Conservation (phyloP, 345 rosid genomes). For the Odontarrhena argentea region DNA sequence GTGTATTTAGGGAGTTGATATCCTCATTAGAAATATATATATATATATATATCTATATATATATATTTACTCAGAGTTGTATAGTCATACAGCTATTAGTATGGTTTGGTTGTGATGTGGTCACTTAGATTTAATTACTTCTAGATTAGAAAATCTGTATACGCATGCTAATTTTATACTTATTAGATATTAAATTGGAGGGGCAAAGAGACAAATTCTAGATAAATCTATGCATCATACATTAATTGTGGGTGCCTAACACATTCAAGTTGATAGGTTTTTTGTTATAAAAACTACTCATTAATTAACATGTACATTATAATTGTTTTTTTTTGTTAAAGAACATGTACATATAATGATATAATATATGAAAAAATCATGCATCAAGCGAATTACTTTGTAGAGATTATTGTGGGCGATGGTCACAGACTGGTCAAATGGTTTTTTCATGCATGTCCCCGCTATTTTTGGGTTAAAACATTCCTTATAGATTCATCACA, state of each 20-base stretch:
- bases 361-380: constrained; percentile 25
- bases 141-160: constrained; percentile 9
- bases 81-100: too few species aligned
- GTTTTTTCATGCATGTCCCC: constrained; percentile 38
- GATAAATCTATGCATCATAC: constrained; percentile 29
- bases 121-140: constrained; percentile 12
- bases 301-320: constrained; percentile 13
- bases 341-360: too few species aligned
- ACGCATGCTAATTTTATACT: constrained; percentile 16
- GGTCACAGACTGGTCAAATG: constrained; percentile 40
- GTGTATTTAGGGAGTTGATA: too few species aligned
- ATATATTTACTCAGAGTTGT: too few species aligned
- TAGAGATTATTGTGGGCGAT: constrained; percentile 36
- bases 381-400: constrained; percentile 28
- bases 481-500: constrained; percentile 37
- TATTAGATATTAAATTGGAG: constrained; percentile 6
- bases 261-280: constrained; percentile 36
- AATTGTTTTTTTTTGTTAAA: too few species aligned
- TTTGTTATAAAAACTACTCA: constrained; percentile 18
- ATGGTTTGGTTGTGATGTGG: constrained; percentile 24
- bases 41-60: too few species aligned
- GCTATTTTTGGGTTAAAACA: constrained; percentile 44
- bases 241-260: constrained; percentile 36
- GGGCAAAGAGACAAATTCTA: constrained; percentile 27
- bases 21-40: too few species aligned